Evolutionary conservation across 768 basidiomycete species (phyloP), one percentile per base, ranked within the genome.

Genomic region (Roridomyces roridus): DNA sequence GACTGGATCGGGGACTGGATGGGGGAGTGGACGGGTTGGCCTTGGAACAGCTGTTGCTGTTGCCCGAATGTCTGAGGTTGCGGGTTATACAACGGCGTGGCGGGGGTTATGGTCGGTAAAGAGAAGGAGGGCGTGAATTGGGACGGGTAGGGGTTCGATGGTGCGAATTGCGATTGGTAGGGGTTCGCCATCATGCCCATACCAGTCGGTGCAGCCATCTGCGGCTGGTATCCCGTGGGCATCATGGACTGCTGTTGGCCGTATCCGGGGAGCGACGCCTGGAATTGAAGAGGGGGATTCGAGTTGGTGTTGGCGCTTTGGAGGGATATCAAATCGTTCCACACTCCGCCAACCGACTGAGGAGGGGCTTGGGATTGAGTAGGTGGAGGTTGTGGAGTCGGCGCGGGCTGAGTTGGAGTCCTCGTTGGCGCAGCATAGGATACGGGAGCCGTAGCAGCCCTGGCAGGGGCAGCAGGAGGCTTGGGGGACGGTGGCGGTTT

Each of bases 301-400:
- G 85, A 79, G 15, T 71, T 78, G n/a, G 74, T 70, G 12, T 70
- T 66, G n/a, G 77, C 72, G 15, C 52, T 66, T 55, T 81, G 82
- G 25, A 83, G 71, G 39, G 80, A 79, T 56, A 82, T 67, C 14
- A 88, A 72, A 65, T 88, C 86, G 31, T 80, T 75, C 86, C 85
- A 87, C n/a, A 85, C 79, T 45, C 74, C 74, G 11, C 67, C 68
- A n/a, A 69, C 64, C n/a, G 48, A 50, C 18, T 66, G 57, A 49
- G 34, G 60, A 5, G 44, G 61, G 48, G 54, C 69, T 20, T 63
- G 63, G 28, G 57, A 65, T 26, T 60, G 67, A 6, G 62, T 62
- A 28, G 17, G 42, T 46, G 52, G 36, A 24, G 37, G 48, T 26
- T 40, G 43, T 15, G 59, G 20, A 5, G 55, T 2, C 11, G 49